Evolutionary conservation across 768 basidiomycete species (phyloP).

Genomic region (Auricularia cornea): DNA sequence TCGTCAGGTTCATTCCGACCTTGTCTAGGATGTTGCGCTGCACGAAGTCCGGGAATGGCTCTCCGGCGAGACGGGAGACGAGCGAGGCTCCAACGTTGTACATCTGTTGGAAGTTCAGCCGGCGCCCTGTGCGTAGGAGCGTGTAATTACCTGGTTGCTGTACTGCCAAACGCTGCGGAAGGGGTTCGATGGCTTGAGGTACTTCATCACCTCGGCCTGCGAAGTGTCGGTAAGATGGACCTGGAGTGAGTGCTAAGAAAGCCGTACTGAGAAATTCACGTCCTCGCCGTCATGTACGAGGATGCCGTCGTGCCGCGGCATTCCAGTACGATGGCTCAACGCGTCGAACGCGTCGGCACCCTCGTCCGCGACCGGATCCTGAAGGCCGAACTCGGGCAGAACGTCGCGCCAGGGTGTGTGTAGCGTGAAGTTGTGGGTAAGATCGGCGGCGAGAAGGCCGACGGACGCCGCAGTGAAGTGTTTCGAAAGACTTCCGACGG

Average conservation of each 20-base stretch:
- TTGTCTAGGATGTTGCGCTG: not conserved
- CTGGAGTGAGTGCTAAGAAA: too few relatives aligned
- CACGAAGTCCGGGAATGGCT: not conserved
- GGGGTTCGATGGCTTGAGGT: not conserved
- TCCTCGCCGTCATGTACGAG: not conserved
- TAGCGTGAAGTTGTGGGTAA: not conserved
- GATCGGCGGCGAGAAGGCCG: not conserved
- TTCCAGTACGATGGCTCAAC: not conserved
- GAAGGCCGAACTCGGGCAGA: not conserved
- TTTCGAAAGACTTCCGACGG: not conserved
- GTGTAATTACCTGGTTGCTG: not conserved
- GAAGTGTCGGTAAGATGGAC: too few relatives aligned
- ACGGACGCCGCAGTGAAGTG: not conserved
- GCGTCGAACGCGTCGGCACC: not conserved
- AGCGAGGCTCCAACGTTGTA: not conserved
- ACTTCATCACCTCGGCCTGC: not conserved
- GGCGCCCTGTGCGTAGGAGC: not conserved
- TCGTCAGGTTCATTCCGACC: not conserved
- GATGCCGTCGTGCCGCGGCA: not conserved
- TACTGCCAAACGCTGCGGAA: not conserved
- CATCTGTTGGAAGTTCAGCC: not conserved
- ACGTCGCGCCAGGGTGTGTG: not conserved
- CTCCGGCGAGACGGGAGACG: not conserved
- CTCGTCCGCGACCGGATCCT: not conserved
- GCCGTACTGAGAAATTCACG: not conserved